Evolutionary conservation across 1,139 yeast species (phyloP), one percentile per base, ranked within the genome.

Genomic region (Zygosaccharomyces pseudobailii): DNA sequence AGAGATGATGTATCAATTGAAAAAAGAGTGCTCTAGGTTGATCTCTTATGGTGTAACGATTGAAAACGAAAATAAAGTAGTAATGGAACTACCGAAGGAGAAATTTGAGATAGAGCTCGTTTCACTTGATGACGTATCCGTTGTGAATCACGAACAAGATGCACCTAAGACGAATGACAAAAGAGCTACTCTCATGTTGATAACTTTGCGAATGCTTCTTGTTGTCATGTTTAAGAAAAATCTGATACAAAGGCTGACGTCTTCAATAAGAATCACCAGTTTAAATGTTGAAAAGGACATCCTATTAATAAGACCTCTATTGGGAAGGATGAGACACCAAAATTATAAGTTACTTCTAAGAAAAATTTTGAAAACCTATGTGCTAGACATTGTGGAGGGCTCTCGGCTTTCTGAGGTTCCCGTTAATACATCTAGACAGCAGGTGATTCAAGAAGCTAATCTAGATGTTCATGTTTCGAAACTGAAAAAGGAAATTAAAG

Each of bases 31-130:
- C 0, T 76, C 84, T 40, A 65, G 75, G 6, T 70, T 90, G 51
- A 74, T 85, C n/a, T 79, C 89, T 33, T 81, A 83, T 57, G 83
- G 85, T 49, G 94, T 87, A 3, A 74, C 76, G 22, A 78, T 87
- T 6, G 80, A 79, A 35, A 79, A 81, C 46, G 84, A 80, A 56
- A 78, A 83, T 47, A 82, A 81, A 54, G 74, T 87, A 9, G 68
- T 73, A 0, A 73, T 87, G 36, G 89, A 84, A 50, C 68, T 84
- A 20, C 77, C 79, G 39, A 80, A 85, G 52, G 85, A 83, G 54
- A 73, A 78, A 25, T 71, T 88, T 37, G 95, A 87, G 61, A 76
- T 89, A 45, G 94, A 83, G 55, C 73, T 80, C 13, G 73, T 82
- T 9, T 71, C 76, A 2, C 70, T 72, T 53, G 79, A 76, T 46